Percentiles rank a stretch among this genome's conserved stretches.
phyloP scores from a whole-genome alignment of 139 green algal genomes.

The Chlamydomonas sp. region DNA sequence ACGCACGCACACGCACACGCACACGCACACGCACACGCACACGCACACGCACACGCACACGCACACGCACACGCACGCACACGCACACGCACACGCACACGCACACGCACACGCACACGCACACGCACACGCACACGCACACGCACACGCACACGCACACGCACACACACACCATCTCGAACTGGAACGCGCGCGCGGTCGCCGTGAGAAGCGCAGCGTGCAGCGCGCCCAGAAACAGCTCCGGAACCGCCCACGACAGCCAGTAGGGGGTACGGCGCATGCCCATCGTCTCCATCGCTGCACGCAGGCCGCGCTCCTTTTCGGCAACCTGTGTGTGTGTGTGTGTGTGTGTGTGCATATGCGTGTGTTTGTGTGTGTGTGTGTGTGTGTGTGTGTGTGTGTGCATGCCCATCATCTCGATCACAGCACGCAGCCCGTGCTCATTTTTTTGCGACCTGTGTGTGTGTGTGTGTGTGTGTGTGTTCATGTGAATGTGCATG shows the following conservation, averaged over 20 bases:
- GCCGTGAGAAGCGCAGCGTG: conserved; percentile 22
- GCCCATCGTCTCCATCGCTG: conserved; percentile 26
- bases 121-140: conserved; percentile 37
- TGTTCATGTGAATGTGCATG: too few relatives aligned
- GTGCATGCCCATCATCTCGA: too few relatives aligned
- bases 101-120: neutral
- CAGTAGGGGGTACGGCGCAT: conserved; percentile 27
- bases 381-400: too few relatives aligned
- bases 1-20: conserved; percentile 29
- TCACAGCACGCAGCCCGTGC: too few relatives aligned
- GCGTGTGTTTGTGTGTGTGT: too few relatives aligned
- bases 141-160: too few relatives aligned
- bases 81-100: conserved; percentile 25
- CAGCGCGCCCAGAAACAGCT: conserved; percentile 16
- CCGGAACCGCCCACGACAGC: conserved; percentile 22
- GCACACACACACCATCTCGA: conserved; percentile 1
- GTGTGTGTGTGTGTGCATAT: too few relatives aligned
- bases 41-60: too few relatives aligned
- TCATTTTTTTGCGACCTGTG: too few relatives aligned
- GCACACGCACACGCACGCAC: too few relatives aligned
- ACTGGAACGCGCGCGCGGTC: neutral
- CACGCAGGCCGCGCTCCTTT: conserved; percentile 20
- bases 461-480: too few relatives aligned
- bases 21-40: too few relatives aligned
- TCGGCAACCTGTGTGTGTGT: conserved; percentile 8